Conservation (phyloP, 352 stramenopile genomes). For the Phytophthora idaei region DNA sequence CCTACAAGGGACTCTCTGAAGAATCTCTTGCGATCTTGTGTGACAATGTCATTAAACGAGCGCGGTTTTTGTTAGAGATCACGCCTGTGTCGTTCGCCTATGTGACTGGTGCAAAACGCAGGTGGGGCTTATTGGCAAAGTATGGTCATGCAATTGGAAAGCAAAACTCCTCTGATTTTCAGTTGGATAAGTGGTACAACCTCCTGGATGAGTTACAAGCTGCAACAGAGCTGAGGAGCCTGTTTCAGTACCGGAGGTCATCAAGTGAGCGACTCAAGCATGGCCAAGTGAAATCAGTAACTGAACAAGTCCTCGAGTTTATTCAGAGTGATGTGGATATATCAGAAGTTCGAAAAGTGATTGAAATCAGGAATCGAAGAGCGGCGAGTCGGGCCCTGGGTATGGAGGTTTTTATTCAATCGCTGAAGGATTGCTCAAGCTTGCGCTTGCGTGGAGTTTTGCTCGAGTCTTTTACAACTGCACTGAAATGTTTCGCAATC, state of each 20-base stretch:
- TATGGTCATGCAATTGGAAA: conserved; percentile 71
- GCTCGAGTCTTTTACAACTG: conserved; percentile 51
- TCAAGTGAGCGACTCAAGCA: conserved; percentile 70
- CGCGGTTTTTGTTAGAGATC: conserved; percentile 74
- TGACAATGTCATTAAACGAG: conserved; percentile 73
- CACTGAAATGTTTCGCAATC: conserved; percentile 48
- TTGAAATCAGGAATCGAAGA: conserved; percentile 54
- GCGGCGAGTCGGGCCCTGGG: conserved; percentile 50
- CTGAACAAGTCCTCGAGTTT: conserved; percentile 85
- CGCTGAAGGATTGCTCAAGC: conserved; percentile 36
- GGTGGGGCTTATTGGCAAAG: conserved; percentile 74
- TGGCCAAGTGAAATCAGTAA: conserved; percentile 67
- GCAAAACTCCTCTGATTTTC: conserved; percentile 44
- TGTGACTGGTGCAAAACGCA: conserved; percentile 67
- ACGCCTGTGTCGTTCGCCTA: conserved; percentile 80
- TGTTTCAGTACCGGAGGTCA: conserved; percentile 77
- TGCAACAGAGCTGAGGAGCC: conserved; percentile 68
- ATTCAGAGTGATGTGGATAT: conserved; percentile 84
- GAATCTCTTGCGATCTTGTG: conserved; percentile 72
- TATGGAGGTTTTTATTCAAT: conserved; percentile 50
- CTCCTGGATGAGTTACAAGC: conserved; percentile 80
- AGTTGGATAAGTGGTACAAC: conserved; percentile 83
- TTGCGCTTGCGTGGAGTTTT: conserved; percentile 42
- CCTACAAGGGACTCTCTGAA: conserved; percentile 78
- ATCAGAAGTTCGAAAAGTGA: conserved; percentile 50